A percentile compares a stretch with the other conserved stretches of the same genome.
phyloP scores from a whole-genome alignment of 2,329 filamentous ascomycete genomes.

The Trichoderma breve region DNA sequence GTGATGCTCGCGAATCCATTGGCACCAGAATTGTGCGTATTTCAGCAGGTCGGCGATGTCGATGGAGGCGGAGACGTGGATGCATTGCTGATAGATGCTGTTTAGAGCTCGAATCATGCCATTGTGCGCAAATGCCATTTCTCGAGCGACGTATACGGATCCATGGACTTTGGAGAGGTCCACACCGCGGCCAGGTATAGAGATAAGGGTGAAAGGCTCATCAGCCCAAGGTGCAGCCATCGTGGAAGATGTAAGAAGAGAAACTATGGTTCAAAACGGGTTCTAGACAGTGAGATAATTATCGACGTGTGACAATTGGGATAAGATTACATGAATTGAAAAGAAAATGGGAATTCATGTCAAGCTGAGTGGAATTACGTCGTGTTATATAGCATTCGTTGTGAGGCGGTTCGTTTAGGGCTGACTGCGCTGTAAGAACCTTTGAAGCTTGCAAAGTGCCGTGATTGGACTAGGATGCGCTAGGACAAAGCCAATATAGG shows the following conservation, averaged over 20 bases:
- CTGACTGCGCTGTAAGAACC: not conserved
- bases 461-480: not conserved
- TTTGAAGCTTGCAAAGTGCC: not conserved
- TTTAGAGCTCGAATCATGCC: not conserved
- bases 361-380: not conserved
- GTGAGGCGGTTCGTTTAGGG: not conserved
- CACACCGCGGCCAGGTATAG: not conserved
- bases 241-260: not conserved
- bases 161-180: not conserved
- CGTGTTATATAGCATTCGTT: not conserved
- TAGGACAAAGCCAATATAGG: not conserved
- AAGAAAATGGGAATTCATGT: not conserved
- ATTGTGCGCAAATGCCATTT: not conserved
- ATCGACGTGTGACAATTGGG: not conserved
- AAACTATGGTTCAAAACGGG: not conserved
- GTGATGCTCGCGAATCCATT: not conserved
- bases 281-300: not conserved
- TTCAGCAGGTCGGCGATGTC: not conserved
- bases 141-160: not conserved
- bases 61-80: not conserved
- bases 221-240: not conserved
- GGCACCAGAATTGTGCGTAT: not conserved
- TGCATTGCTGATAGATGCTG: not conserved
- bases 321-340: not conserved
- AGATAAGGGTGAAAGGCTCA: not conserved